These are phyloP conservation scores for Sordariomycetes sp. DNA, from an alignment of 2,329 filamentous ascomycete species.

Conservation along the genomic window DNA sequence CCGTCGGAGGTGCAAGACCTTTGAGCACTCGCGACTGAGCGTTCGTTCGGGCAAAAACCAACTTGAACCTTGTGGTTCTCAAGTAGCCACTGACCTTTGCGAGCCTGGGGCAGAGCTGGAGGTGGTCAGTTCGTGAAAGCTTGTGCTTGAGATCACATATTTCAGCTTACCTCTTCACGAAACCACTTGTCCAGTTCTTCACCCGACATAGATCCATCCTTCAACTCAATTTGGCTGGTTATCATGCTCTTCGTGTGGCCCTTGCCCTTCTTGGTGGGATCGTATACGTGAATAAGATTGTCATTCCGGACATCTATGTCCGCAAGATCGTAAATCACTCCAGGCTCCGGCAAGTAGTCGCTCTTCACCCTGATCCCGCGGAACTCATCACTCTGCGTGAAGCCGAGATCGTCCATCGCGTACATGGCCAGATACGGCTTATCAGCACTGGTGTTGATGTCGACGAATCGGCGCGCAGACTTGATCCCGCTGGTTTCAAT, in stretches of 20 bases:
- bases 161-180: conserved; percentile 9
- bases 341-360: conserved; percentile 12
- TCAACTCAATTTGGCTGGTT: conserved; percentile 5
- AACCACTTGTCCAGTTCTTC: conserved; percentile 13
- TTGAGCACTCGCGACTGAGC: conserved; percentile 11
- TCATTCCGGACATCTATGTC: conserved; percentile 12
- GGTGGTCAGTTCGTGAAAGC: not conserved
- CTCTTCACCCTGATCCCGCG: conserved; percentile 21
- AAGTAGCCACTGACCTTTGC: conserved; percentile 10
- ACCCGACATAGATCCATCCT: conserved; percentile 3
- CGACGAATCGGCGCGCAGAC: conserved; percentile 20
- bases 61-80: conserved; percentile 12
- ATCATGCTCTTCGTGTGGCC: conserved; percentile 6
- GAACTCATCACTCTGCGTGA: conserved; percentile 22
- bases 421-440: conserved; percentile 26
- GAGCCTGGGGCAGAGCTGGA: conserved; percentile 2
- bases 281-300: conserved; percentile 11
- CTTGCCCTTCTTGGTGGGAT: conserved; percentile 11
- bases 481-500: conserved; percentile 20
- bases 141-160: not conserved
- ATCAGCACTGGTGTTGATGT: conserved; percentile 13
- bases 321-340: conserved; percentile 12
- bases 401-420: conserved; percentile 22
- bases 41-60: conserved; percentile 11
- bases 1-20: conserved; percentile 9